Conservation (phyloP, 441 rosid genomes). For the Geranium incanum region DNA sequence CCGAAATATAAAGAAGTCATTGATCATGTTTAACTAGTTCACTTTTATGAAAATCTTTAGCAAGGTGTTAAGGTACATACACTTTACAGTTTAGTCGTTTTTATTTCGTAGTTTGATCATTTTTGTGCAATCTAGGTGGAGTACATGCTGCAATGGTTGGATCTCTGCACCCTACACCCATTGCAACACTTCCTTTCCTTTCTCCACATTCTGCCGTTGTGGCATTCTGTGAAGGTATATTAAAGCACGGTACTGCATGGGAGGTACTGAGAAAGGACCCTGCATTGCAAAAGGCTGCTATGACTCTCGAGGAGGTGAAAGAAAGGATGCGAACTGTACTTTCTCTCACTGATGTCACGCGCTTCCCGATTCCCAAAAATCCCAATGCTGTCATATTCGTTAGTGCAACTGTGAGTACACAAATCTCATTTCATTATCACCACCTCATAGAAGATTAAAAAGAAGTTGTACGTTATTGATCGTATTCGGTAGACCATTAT, state of each 20-base stretch:
- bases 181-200: slow-evolving; percentile 89
- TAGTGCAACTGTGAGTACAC: slow-evolving; percentile 83
- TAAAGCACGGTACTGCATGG: slow-evolving; percentile 89
- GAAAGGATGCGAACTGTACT: slow-evolving; percentile 82
- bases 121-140: slow-evolving; percentile 57
- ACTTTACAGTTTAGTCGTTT: slow-evolving; percentile 8
- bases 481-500: neutral
- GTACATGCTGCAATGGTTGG: slow-evolving; percentile 99
- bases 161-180: slow-evolving; percentile 83
- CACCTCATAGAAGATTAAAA: no score
- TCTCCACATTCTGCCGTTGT: slow-evolving; percentile 97
- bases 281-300: slow-evolving; percentile 49
- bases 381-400: slow-evolving; percentile 78
- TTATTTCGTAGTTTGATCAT: slow-evolving; percentile 18
- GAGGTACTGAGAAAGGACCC: slow-evolving; percentile 87
- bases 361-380: slow-evolving; percentile 78
- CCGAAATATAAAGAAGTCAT: neutral
- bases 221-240: slow-evolving; percentile 95
- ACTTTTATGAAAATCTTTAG: slow-evolving; percentile 1
- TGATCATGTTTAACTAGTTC: neutral
- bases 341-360: slow-evolving; percentile 95
- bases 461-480: neutral
- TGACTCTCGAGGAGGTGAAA: slow-evolving; percentile 87
- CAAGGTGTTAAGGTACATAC: neutral
- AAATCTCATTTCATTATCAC: slow-evolving; percentile 4